Percentiles rank a stretch among this genome's conserved stretches.
Conservation (phyloP, 148 eudicot species). For the Cornus suecica region DNA sequence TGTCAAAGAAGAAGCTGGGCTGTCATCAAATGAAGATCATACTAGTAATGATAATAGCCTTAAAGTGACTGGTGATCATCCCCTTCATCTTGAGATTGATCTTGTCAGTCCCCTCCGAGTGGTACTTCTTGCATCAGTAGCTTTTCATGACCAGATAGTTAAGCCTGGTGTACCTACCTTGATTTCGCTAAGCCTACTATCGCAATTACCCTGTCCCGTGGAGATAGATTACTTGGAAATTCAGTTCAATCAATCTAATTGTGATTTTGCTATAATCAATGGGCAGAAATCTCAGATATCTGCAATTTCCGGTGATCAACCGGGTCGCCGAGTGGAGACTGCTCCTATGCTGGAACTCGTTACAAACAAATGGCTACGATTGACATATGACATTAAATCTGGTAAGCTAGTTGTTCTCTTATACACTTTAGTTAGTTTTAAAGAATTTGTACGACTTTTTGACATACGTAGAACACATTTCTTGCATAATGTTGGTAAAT, state of each 20-base stretch:
- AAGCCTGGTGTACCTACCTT: slow-evolving; percentile 69
- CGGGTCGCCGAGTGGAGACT: slow-evolving; percentile 58
- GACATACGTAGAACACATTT: neutral
- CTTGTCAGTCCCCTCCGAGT: slow-evolving; percentile 91
- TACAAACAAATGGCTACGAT: slow-evolving; percentile 81
- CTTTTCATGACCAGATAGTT: slow-evolving; percentile 89
- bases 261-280: slow-evolving; percentile 68
- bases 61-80: slow-evolving; percentile 45
- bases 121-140: slow-evolving; percentile 82
- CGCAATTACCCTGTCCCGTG: slow-evolving; percentile 71
- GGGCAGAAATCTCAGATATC: slow-evolving; percentile 48
- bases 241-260: slow-evolving; percentile 87
- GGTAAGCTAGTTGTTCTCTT: slow-evolving; percentile 40
- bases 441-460: neutral
- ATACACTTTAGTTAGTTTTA: neutral
- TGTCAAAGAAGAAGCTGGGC: slow-evolving; percentile 50
- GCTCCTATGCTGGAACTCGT: slow-evolving; percentile 59
- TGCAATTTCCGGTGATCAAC: slow-evolving; percentile 32
- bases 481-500: neutral
- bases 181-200: slow-evolving; percentile 69
- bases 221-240: slow-evolving; percentile 87
- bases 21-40: slow-evolving; percentile 25
- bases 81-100: slow-evolving; percentile 91
- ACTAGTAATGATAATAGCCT: slow-evolving; percentile 24
- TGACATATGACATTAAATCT: slow-evolving; percentile 80